Base-by-base conservation (phyloP, 305 asterid genomes). In the Andrographis paniculata region DNA sequence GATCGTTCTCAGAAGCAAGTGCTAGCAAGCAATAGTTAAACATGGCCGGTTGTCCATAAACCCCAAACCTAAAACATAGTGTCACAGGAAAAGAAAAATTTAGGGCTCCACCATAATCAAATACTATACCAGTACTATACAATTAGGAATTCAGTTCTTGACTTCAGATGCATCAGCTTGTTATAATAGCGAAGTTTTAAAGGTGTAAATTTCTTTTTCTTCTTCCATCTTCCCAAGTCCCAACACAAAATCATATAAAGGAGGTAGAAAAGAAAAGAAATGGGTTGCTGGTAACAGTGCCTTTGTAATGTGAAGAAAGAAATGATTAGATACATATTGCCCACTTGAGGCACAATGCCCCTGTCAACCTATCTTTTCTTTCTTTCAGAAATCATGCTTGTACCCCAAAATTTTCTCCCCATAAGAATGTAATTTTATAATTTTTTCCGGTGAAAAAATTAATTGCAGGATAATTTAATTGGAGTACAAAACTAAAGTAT, bases 271-370 rank as follows among this genome's bases (percentile, higher is more conserved):
- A 37, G 17, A n/a, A 37, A 37, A 37, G 42, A 12, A 37, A 13
- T 17, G 5, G 42, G 42, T 37, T 37, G 42, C 42, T 37, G 42
- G 17, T 37, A 37, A 37, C 17, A n/a, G 42, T 37, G 42, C 42
- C 42, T 37, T 37, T 13, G 9, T 33, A 5, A 14, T 37, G 17
- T 37, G 42, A 37, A 37, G 12, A 37, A 37, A 37, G 42, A 37
- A 37, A 37, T 37, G 16, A 37, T 37, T 11, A 37, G 3, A 1
- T 37, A 13, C 42, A 37, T 37, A 37, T 37, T 37, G 5, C 42
- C 17, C 42, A 37, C 42, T 37, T 37, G 42, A 1, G 42, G 42
- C 42, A 37, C 42, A 37, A 37, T 37, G 3, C 42, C 17, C 17
- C 17, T 37, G 42, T 37, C 17, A 14, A 12, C 42, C 16, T 37